A percentile compares a stretch with the other conserved stretches of the same genome.
phyloP scores from a whole-genome alignment of 768 basidiomycete species.

The Phylloporus scabripes region DNA sequence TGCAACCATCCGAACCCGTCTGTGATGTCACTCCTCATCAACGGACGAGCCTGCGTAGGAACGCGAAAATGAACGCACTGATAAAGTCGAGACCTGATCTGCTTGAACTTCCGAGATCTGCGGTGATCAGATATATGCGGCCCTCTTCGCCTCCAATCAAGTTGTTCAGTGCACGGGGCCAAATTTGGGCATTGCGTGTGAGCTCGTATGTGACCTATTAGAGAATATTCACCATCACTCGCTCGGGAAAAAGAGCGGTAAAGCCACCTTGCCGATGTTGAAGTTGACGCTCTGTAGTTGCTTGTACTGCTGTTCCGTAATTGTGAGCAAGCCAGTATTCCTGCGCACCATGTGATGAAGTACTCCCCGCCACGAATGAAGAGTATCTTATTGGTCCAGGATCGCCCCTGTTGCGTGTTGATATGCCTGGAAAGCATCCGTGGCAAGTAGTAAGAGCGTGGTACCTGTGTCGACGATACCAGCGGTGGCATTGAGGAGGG shows the following conservation, averaged over 20 bases:
- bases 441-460: slow-evolving; percentile 50
- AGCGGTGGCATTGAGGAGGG: slow-evolving; percentile 33
- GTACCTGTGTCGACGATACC: slow-evolving; percentile 54
- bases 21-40: slow-evolving; percentile 21
- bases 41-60: not conserved
- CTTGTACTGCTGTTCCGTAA: slow-evolving; percentile 45
- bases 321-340: slow-evolving; percentile 50
- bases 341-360: slow-evolving; percentile 23
- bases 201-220: slow-evolving; percentile 46
- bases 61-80: slow-evolving; percentile 32
- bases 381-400: slow-evolving; percentile 39
- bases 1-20: slow-evolving; percentile 57
- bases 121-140: slow-evolving; percentile 52
- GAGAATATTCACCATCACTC: not conserved
- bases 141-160: slow-evolving; percentile 6
- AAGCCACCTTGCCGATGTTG: slow-evolving; percentile 39
- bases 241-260: not conserved
- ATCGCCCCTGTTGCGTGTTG: slow-evolving; percentile 49
- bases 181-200: slow-evolving; percentile 53
- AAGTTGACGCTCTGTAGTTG: slow-evolving; percentile 50
- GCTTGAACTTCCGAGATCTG: slow-evolving; percentile 46
- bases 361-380: not conserved
- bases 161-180: slow-evolving; percentile 29
- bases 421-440: slow-evolving; percentile 55
- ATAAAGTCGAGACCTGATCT: slow-evolving; percentile 64